A percentile compares a stretch with the other conserved stretches of the same genome.
These are phyloP conservation scores for Prosopis cineraria DNA, from an alignment of 306 rosid species.

Conservation along the genomic window DNA sequence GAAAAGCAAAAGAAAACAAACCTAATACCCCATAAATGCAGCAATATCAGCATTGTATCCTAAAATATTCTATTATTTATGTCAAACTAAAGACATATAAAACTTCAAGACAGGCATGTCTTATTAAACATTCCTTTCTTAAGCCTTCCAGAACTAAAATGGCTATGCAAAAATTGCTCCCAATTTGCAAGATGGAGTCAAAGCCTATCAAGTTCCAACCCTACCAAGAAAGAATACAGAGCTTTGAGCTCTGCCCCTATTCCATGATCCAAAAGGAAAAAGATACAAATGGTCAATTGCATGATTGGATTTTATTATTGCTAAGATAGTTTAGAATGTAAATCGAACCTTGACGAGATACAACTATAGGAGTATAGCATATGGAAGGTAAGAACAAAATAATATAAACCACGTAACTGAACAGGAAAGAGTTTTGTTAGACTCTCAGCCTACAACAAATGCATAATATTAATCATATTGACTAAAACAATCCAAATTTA, in stretches of 20 bases:
- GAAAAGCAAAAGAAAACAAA: conserved; percentile 3
- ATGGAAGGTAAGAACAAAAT: not conserved
- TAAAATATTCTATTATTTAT: conserved; percentile 4
- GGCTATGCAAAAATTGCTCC: conserved; percentile 11
- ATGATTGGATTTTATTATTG: not conserved
- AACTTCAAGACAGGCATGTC: conserved; percentile 4
- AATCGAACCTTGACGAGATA: not conserved
- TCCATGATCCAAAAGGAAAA: not conserved
- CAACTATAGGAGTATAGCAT: not conserved
- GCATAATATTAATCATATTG: conserved; percentile 3
- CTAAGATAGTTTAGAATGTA: not conserved
- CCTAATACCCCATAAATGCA: not conserved
- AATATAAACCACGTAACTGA: not conserved
- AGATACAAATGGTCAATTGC: conserved; percentile 8
- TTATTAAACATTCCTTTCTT: not conserved
- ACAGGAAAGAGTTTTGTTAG: not conserved
- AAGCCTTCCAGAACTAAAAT: conserved; percentile 1
- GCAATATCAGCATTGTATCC: conserved; percentile 18
- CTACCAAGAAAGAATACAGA: conserved; percentile 1
- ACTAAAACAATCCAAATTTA: not conserved
- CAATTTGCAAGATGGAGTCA: not conserved
- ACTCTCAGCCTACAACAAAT: conserved; percentile 13
- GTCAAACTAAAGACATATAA: conserved; percentile 21
- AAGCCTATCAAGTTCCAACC: conserved; percentile 13
- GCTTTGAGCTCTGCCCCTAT: conserved; percentile 7